Evolutionary conservation across 2,329 filamentous ascomycete genomes (phyloP), one percentile per base, ranked within the genome.

Genomic region (Xylaria sp.): DNA sequence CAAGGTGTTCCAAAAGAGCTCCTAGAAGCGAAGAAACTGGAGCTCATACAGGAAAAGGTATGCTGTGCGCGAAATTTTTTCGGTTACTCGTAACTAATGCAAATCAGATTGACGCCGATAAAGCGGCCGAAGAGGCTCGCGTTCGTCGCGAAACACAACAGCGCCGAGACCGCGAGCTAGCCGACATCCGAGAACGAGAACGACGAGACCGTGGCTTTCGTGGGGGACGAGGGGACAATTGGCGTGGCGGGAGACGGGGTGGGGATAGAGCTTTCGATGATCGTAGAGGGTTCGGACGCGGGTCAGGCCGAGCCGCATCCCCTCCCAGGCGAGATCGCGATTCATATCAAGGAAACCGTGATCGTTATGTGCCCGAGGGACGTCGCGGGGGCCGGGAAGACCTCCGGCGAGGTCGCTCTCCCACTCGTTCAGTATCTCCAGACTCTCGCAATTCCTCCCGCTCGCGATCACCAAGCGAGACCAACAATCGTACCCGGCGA

Each of bases 41-140:
- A 99, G 81, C 84, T 99, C 56, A 93, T 96, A 70, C 93, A 98
- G 81, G 94, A 98, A 81, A 97, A 97, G 90, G 95, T 97, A 79
- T 39, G 56, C 68, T 74, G 5, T 6, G 14, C 6, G 11, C 42
- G 9, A 36, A 24, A 7, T 5, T 24, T 71, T 21, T 4, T 3
- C 64, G 34, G n/a, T 36, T 17, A 7, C 34, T 12, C 57, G 53
- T 59, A 48, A 24, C 66, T 72, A 57, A 71, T 58, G 42, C 17
- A 17, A 50, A 36, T 54, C 72, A 94, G 93, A 89, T 93, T 60
- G 91, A 97, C 77, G 92, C 93, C 42, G 93, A 96, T 73, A 92
- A 90, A 78, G 91, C 90, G 51, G 92, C 92, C 32, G 92, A 96
- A 77, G 90, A 92, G 76, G 88, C 89, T 32, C 90, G 91, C 63